phyloP scores from a whole-genome alignment of 148 eudicot species.

The Agrostemma githago region DNA sequence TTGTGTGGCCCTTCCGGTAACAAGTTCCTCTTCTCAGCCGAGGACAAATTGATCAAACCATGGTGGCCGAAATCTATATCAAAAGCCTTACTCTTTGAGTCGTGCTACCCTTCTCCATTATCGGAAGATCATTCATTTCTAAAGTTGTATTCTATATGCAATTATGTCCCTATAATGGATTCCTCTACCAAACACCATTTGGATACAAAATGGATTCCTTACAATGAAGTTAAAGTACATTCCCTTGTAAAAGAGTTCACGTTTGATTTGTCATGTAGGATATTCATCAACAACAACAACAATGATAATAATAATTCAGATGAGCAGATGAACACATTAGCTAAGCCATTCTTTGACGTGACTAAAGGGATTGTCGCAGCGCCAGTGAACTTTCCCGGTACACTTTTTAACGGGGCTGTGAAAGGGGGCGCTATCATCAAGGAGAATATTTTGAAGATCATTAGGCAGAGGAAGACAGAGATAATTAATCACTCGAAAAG shows the following conservation, averaged over 20 bases:
- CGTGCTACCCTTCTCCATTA: not conserved
- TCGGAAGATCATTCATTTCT: not conserved
- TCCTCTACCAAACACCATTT: not conserved
- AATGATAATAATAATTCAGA: not conserved
- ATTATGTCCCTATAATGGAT: not conserved
- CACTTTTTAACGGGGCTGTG: slow-evolving; percentile 14
- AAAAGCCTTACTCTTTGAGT: not conserved
- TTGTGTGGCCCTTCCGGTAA: slow-evolving; percentile 3
- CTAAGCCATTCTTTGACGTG: slow-evolving; percentile 10
- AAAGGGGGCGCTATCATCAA: slow-evolving; percentile 20
- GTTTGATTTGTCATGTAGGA: slow-evolving; percentile 18
- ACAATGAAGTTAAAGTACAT: slow-evolving; percentile 17
- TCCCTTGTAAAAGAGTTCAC: slow-evolving; percentile 22
- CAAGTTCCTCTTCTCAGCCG: not conserved
- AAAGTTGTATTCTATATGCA: not conserved
- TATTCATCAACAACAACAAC: slow-evolving; percentile 11
- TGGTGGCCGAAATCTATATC: slow-evolving; percentile 2
- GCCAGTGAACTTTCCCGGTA: slow-evolving; percentile 25
- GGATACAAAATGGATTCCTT: slow-evolving; percentile 7
- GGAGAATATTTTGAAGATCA: slow-evolving; percentile 14
- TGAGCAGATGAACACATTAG: not conserved
- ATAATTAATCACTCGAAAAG: not conserved
- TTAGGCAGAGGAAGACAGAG: slow-evolving; percentile 6
- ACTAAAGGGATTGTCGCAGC: slow-evolving; percentile 18
- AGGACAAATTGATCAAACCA: not conserved